phyloP scores from a whole-genome alignment of 2,329 filamentous ascomycete genomes.

The Curvularia eragrostidis region DNA sequence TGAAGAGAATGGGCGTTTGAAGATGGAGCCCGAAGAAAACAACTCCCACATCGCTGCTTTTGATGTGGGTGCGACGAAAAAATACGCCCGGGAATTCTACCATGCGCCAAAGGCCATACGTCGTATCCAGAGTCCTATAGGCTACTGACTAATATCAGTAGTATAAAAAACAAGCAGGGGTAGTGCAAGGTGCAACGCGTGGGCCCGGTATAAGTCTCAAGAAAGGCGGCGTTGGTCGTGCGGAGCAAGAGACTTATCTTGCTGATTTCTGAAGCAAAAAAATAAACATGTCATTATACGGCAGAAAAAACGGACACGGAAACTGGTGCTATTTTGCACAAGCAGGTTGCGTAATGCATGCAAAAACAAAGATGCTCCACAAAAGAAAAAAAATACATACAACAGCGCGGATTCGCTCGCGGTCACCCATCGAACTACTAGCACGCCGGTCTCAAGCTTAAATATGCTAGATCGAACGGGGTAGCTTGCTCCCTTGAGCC shows the following conservation, averaged over 20 bases:
- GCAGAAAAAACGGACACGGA: not conserved
- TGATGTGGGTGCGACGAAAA: not conserved
- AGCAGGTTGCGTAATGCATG: not conserved
- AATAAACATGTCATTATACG: not conserved
- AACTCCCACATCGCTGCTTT: not conserved
- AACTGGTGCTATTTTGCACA: not conserved
- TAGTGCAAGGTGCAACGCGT: not conserved
- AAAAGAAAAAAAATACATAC: conserved; percentile 17
- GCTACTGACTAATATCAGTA: not conserved
- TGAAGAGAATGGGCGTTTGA: not conserved
- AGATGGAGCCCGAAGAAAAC: not conserved
- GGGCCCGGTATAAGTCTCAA: not conserved
- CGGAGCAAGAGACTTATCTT: not conserved
- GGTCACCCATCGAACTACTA: conserved; percentile 20
- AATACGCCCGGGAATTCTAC: not conserved
- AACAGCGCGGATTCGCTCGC: conserved; percentile 16
- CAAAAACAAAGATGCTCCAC: conserved; percentile 3
- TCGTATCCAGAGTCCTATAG: not conserved
- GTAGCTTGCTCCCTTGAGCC: not conserved
- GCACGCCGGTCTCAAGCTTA: conserved; percentile 10
- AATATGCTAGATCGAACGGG: not conserved
- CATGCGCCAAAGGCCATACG: not conserved
- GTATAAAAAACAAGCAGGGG: not conserved
- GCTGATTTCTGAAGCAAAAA: not conserved
- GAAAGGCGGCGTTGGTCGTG: not conserved